These are phyloP conservation scores for Paecilomyces sp. DNA, from an alignment of 2,329 filamentous ascomycete genomes.

Conservation along the genomic window DNA sequence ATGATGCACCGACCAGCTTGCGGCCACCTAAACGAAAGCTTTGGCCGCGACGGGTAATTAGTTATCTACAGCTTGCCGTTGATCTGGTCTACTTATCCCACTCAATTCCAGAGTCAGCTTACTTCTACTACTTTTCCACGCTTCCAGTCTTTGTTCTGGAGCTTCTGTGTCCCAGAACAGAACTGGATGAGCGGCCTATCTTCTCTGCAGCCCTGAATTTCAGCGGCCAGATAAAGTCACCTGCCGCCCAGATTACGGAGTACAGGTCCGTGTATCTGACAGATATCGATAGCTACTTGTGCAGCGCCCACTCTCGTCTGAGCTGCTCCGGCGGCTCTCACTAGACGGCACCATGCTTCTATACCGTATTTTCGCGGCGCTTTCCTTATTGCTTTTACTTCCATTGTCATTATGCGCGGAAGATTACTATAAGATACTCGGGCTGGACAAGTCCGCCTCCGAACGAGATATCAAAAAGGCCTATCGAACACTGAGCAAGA, in stretches of 20 bases:
- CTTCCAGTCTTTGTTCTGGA: background rate
- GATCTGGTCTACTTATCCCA: background rate
- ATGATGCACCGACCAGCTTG: conserved; percentile 4
- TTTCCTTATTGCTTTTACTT: conserved; percentile 29
- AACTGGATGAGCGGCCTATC: background rate
- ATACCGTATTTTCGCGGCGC: conserved; percentile 21
- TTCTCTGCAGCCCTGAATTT: background rate
- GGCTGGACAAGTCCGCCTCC: conserved; percentile 68
- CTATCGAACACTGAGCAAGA: conserved; percentile 87
- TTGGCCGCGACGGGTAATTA: background rate
- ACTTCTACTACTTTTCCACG: background rate
- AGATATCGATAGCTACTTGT: background rate
- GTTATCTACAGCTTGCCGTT: background rate
- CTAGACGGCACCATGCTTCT: conserved; percentile 25
- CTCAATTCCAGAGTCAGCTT: background rate
- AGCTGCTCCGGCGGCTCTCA: conserved; percentile 12
- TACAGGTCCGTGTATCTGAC: background rate
- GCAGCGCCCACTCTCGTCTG: background rate
- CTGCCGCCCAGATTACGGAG: background rate
- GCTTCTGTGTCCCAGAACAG: background rate
- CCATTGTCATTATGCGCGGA: conserved; percentile 35
- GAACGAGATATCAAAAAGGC: conserved; percentile 90
- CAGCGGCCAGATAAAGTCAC: background rate
- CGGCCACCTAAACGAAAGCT: conserved; percentile 17
- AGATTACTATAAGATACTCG: conserved; percentile 62